Base-by-base conservation (phyloP, 2,329 filamentous ascomycete species). In the Sporothrix mexicana region DNA sequence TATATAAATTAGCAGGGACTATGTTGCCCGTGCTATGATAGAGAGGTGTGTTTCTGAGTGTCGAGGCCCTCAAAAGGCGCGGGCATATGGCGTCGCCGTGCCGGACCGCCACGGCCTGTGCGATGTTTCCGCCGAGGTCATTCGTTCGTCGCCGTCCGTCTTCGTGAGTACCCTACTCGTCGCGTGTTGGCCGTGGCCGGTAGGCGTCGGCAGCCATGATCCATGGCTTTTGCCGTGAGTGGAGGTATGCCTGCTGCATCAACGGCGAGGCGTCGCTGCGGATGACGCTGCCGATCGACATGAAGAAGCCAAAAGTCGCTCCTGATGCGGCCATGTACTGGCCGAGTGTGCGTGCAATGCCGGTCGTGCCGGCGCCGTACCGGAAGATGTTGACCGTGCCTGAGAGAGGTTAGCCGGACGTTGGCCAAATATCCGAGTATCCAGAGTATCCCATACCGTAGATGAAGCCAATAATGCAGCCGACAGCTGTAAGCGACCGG, bases 301-400 rank as follows among this genome's bases (percentile, higher is more conserved):
- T 99, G 88, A 99, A 99, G 85, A 98, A 98, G 30, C 89, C 96
- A 82, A 99, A 99, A 10, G 95, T 98, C 64, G 94, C 94, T 55
- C 95, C 95, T 36, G 95, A 98, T 61, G 93, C 95, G 47, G 93
- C 84, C 96, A 99, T 99, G 82, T 97, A 98, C 82, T 98, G 96
- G 75, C 96, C 95, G 68, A 99, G 84, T 45, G 95, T 98, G 79
- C 96, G 88, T 88, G 97, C 93, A 80, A 98, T 93, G 72, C 96
- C 96, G 78, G 97, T 97, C 9, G 94, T 90, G 25, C 96, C 96
- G 70, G 95, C 94, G 73, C 96, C 96, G 80, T 95, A 97, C 82
- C 96, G 90, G 81, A 99, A 95, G 79, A 99, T 97, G 80, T 95
- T 97, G 78, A 97, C 93, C 69, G 92, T 93, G 81, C 94, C 94